Base-by-base conservation (phyloP, 495 filamentous ascomycete species). In the Melanomma pulvis-pyrius region DNA sequence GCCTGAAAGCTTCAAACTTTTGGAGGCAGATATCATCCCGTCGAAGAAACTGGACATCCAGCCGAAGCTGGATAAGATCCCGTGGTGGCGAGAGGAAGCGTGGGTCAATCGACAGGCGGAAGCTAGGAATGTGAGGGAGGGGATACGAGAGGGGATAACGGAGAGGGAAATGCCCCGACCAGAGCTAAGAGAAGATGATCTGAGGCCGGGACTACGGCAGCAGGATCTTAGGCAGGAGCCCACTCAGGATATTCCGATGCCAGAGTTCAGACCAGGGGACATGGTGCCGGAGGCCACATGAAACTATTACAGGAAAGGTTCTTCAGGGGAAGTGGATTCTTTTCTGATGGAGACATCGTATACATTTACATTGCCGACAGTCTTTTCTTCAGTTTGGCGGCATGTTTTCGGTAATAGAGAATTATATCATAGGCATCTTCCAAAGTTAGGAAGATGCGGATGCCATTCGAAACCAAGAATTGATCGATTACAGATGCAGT, bases 31-130 rank as follows among this genome's bases (percentile, higher is more conserved):
- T 47, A 56, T 73, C 2, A 39, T 61, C 24, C 41, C 54, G 6
- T 46, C 61, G 11, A 71, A 55, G 60, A 21, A 25, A 25, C 25
- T 75, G 29, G 44, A 49, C 15, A 29, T 69, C 17, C 41, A 59
- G 34, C 46, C 49, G 17, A 54, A 50, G 21, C 46, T n/a, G 13
- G 61, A 54, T 36, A 51, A 59, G 50, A 53, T 24, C 47, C 71
- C 69, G 26, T 72, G 69, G 71, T 76, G 73, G 74, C 63, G 70
- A 29, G 68, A 67, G n/a, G 61, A 69, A 17, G 26, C 22, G 26
- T 46, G 61, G 54, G 15, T 47, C 0, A 53, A 28, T 22, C 25
- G 28, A 9, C 34, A 30, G 32, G 55, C 15, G 13, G 57, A 56
- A 24, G 50, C 19, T 0, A 58, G 59, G 7, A 28, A 25, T 19